Percentiles rank a stretch among this genome's conserved stretches.
These are phyloP conservation scores for Ustilago vetiveriae DNA, from an alignment of 1,284 basidiomycete species.

Conservation along the genomic window DNA sequence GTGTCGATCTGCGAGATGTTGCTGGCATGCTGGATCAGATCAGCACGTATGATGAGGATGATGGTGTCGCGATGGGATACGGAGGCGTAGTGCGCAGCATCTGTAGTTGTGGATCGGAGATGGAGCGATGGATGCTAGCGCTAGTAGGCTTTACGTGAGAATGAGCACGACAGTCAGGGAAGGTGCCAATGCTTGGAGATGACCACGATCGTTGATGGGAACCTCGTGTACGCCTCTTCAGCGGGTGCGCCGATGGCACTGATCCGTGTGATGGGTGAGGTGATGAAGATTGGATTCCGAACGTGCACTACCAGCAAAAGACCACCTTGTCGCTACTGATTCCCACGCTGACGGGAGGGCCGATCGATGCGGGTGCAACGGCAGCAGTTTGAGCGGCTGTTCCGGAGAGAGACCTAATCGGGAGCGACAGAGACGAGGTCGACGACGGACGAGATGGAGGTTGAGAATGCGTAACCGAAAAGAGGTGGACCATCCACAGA, in stretches of 20 bases:
- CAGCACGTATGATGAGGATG: conserved; percentile 6
- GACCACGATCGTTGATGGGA: no score
- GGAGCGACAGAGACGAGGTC: background rate
- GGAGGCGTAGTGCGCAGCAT: conserved; percentile 22
- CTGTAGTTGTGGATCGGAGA: conserved; percentile 11
- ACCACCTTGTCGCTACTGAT: background rate
- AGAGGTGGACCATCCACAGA: background rate
- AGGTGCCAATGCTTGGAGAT: no score
- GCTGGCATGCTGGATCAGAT: conserved; percentile 26
- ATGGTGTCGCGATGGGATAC: conserved; percentile 2
- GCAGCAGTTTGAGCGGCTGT: background rate
- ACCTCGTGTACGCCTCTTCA: no score
- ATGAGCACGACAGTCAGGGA: no score
- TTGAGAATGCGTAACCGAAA: conserved; percentile 19
- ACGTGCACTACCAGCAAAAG: no score
- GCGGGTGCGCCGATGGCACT: background rate
- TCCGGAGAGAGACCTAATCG: conserved; percentile 4
- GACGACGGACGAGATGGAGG: conserved; percentile 22
- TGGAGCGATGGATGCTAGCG: background rate
- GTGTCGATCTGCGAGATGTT: conserved; percentile 34
- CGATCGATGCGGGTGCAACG: background rate
- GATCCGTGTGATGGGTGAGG: background rate
- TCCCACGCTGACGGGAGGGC: no score
- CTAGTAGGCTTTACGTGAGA: no score
- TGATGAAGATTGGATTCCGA: background rate